These are phyloP conservation scores for Tolypocladium amazonense DNA, from an alignment of 2,329 filamentous ascomycete species.

Conservation along the genomic window DNA sequence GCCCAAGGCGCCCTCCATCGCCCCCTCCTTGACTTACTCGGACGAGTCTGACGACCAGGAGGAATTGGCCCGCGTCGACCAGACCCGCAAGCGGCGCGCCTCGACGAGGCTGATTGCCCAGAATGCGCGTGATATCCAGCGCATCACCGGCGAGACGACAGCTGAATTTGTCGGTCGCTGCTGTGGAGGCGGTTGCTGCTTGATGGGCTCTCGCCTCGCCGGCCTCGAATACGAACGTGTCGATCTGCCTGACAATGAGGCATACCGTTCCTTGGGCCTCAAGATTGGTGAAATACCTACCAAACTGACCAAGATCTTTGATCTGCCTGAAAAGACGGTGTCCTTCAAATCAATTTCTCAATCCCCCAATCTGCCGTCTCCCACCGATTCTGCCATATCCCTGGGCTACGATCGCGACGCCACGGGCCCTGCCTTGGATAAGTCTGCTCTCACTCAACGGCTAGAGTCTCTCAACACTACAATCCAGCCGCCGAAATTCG, in stretches of 20 bases:
- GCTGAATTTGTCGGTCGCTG: constrained; percentile 52
- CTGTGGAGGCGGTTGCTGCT: constrained; percentile 55
- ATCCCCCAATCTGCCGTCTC: constrained; percentile 23
- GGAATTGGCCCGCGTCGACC: constrained; percentile 31
- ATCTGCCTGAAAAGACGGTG: constrained; percentile 65
- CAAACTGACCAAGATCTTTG: constrained; percentile 57
- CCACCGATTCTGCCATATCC: constrained; percentile 38
- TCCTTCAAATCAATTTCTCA: constrained; percentile 51
- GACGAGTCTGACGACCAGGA: constrained; percentile 51
- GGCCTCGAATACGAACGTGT: constrained; percentile 42
- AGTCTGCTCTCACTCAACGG: constrained; percentile 8
- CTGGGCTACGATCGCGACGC: constrained; percentile 23
- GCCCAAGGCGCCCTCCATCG: constrained; percentile 36
- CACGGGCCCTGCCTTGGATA: constrained; percentile 20
- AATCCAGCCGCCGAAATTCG: constrained; percentile 73
- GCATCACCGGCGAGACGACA: constrained; percentile 54
- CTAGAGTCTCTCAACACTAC: constrained; percentile 38
- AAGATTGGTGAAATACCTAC: constrained; percentile 67
- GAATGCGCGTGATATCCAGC: constrained; percentile 50
- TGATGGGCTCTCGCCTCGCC: constrained; percentile 35
- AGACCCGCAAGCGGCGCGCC: constrained; percentile 47
- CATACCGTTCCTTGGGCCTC: constrained; percentile 69
- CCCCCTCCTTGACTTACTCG: constrained; percentile 53
- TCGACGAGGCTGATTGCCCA: constrained; percentile 59
- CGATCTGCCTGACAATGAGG: constrained; percentile 65